Evolutionary conservation across 106 monocot genomes (phyloP).

Genomic region (Allium sativum): DNA sequence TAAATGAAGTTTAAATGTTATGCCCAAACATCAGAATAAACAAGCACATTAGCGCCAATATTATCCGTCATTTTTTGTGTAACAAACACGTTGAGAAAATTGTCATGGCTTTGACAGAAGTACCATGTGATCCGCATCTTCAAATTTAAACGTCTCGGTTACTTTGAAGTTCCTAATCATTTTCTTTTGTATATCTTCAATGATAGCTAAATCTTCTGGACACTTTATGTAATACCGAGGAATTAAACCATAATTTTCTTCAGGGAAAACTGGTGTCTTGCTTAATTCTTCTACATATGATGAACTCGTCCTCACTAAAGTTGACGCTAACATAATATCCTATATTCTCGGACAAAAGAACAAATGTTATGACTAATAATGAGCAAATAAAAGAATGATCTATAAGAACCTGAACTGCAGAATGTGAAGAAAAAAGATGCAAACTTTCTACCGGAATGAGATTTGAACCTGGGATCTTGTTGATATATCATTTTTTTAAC

Average conservation of each 20-base stretch:
- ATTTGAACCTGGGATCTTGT: too few relatives aligned
- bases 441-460: too few relatives aligned
- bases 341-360: background rate
- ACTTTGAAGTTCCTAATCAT: conserved; percentile 26
- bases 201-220: conserved; percentile 15
- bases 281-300: background rate
- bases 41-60: too few relatives aligned
- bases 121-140: conserved; percentile 45
- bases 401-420: too few relatives aligned
- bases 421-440: too few relatives aligned
- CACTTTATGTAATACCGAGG: conserved; percentile 29
- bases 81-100: conserved; percentile 7
- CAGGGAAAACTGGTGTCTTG: background rate
- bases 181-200: conserved; percentile 22
- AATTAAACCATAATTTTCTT: conserved; percentile 26
- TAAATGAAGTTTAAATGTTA: too few relatives aligned
- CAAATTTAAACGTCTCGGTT: conserved; percentile 30
- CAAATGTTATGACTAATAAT: too few relatives aligned
- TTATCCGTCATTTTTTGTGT: conserved; percentile 1
- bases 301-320: conserved; percentile 3
- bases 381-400: too few relatives aligned
- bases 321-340: conserved; percentile 6
- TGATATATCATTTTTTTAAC: too few relatives aligned
- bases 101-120: conserved; percentile 49
- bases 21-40: too few relatives aligned